Evolutionary conservation across 306 rosid species (phyloP), one percentile per base, ranked within the genome.

Genomic region (Acacia confusa): DNA sequence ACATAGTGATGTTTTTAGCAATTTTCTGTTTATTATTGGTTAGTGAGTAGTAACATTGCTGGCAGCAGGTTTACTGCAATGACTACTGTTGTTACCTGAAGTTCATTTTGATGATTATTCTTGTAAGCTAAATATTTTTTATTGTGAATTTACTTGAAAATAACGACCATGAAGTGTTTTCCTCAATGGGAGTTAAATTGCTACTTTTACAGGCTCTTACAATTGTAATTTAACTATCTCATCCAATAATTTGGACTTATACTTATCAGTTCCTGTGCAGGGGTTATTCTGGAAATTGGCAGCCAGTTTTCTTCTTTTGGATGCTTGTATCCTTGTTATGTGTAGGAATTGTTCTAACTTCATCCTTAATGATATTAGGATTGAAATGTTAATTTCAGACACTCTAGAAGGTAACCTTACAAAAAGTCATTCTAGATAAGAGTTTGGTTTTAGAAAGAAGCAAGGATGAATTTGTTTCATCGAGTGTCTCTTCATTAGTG

Each of bases 241-340:
- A 45, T 58, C 19, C 41, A 60, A 69, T 24, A 17, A 43, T 70
- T 79, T 79, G 55, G 74, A 63, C 67, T 36, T 50, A 72, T 34
- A 75, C 36, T 55, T 79, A 28, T n/a, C 69, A 64, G 63, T 71
- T 17, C 86, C 76, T 83, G 81, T 91, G 85, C 93, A 93, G 99
- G 89, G 90, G 74, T 79, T 93, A 34, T 74, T 85, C 76, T 90
- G 94, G 97, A 90, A 90, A 84, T 82, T 80, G 47, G 86, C 88
- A 81, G 68, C 87, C 70, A 82, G 82, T 84, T 95, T 85, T 86
- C 91, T 95, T 87, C 85, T 95, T 78, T 88, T 92, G 85, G 99
- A 95, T 84, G 92, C 91, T 68, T 93, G 98, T 92, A 93, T 87
- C 92, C 88, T 44, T 89, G 66, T 76, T 66, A 53, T 86, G 19